These are phyloP conservation scores for Flaveria linearis DNA, from an alignment of 129 eudicot species.

Conservation along the genomic window DNA sequence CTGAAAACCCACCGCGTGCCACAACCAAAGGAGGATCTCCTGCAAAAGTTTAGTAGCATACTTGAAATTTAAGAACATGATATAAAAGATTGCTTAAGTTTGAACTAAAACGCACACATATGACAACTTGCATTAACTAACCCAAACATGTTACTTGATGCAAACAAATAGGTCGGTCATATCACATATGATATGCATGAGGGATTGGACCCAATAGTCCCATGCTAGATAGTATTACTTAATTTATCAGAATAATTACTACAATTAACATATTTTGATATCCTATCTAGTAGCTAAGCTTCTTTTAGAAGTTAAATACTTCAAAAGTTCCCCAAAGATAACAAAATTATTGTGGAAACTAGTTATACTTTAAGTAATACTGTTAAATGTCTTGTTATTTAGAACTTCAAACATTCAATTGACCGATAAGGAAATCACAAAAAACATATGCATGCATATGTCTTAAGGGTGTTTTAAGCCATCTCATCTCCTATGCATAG, in stretches of 20 bases:
- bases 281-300: slow-evolving; percentile 4
- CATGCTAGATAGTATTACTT: slow-evolving; percentile 5
- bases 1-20: slow-evolving; percentile 78
- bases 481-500: slow-evolving; percentile 3
- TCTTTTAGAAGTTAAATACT: background rate
- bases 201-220: background rate
- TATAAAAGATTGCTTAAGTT: slow-evolving; percentile 5
- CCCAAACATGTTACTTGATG: background rate
- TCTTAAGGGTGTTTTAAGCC: background rate
- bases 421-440: background rate
- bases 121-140: slow-evolving; percentile 16
- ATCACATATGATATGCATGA: background rate
- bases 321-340: slow-evolving; percentile 1
- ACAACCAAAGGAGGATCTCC: slow-evolving; percentile 49
- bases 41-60: slow-evolving; percentile 26
- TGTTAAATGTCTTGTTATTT: background rate
- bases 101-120: slow-evolving; percentile 1
- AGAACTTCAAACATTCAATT: slow-evolving; percentile 7
- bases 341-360: background rate
- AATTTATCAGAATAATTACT: slow-evolving; percentile 12
- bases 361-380: background rate
- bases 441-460: background rate
- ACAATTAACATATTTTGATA: slow-evolving; percentile 10
- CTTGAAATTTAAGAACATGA: slow-evolving; percentile 32
- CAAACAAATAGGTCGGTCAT: background rate